Evolutionary conservation across 257 asterid genomes (phyloP).

Genomic region (Capsicum rhomboideum): DNA sequence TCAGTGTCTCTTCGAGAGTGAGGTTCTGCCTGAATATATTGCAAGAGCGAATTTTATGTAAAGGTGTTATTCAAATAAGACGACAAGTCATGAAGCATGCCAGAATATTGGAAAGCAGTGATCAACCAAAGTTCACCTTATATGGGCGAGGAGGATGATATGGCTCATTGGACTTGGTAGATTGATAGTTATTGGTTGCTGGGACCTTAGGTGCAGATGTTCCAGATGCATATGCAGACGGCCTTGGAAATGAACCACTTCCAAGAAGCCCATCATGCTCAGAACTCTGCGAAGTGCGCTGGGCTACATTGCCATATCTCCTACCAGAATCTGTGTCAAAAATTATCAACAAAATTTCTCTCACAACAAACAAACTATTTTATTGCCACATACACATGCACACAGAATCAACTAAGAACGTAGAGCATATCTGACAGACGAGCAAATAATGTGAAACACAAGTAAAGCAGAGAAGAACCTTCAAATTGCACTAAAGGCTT

Average conservation of each 20-base stretch:
- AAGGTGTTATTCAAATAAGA: background rate
- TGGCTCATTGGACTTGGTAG: conserved; percentile 64
- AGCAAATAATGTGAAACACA: no score
- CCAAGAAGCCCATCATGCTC: conserved; percentile 99
- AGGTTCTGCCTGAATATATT: conserved; percentile 59
- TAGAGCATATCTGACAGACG: background rate
- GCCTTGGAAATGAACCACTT: conserved; percentile 88
- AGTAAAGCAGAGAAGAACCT: no score
- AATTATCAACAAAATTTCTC: background rate
- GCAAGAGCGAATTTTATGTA: background rate
- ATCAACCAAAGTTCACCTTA: conserved; percentile 44
- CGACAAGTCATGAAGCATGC: background rate
- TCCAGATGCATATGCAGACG: conserved; percentile 65
- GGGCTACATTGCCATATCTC: conserved; percentile 46
- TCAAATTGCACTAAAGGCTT: no score
- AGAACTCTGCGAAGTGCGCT: conserved; percentile 68
- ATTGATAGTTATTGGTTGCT: conserved; percentile 51
- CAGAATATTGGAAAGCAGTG: background rate
- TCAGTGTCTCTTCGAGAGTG: conserved; percentile 59
- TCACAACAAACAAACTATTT: background rate
- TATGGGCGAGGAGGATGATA: conserved; percentile 98
- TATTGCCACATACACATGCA: background rate
- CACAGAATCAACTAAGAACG: background rate
- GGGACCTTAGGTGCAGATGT: conserved; percentile 45
- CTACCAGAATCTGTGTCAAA: conserved; percentile 58